phyloP scores from a whole-genome alignment of 495 filamentous ascomycete species.

The Tuber brumale region DNA sequence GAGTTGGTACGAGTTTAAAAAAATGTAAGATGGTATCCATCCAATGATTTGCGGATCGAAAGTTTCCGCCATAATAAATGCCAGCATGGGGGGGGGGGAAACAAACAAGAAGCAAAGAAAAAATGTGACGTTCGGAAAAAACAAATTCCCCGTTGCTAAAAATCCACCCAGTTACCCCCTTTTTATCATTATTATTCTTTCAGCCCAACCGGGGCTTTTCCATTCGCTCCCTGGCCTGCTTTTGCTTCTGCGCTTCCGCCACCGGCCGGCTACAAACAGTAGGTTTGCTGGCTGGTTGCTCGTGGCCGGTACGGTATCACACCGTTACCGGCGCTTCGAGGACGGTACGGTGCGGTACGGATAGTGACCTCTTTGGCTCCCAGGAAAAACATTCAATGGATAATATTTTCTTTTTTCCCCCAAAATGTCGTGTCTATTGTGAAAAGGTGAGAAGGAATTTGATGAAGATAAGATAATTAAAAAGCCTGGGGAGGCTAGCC shows the following conservation, averaged over 20 bases:
- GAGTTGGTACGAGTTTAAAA: slow-evolving; percentile 3
- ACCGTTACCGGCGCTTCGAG: background rate
- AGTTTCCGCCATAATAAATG: background rate
- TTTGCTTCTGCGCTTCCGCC: background rate
- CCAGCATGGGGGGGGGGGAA: background rate
- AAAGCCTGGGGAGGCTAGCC: background rate
- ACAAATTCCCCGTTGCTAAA: background rate
- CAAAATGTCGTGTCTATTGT: background rate
- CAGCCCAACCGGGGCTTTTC: background rate
- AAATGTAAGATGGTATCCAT: background rate
- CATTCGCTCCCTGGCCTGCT: background rate
- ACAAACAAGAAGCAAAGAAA: slow-evolving; percentile 1
- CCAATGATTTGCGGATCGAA: background rate
- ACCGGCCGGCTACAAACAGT: background rate
- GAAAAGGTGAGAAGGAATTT: background rate
- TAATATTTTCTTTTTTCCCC: background rate
- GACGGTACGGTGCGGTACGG: slow-evolving; percentile 1
- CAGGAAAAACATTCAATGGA: background rate
- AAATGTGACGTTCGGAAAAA: slow-evolving; percentile 2
- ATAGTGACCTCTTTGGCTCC: background rate
- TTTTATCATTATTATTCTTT: background rate
- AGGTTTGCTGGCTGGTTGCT: background rate
- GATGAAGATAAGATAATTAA: background rate
- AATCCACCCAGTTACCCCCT: background rate
- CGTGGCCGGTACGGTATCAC: background rate